phyloP scores from a whole-genome alignment of 83 land plant genomes.

The Picea abies region DNA sequence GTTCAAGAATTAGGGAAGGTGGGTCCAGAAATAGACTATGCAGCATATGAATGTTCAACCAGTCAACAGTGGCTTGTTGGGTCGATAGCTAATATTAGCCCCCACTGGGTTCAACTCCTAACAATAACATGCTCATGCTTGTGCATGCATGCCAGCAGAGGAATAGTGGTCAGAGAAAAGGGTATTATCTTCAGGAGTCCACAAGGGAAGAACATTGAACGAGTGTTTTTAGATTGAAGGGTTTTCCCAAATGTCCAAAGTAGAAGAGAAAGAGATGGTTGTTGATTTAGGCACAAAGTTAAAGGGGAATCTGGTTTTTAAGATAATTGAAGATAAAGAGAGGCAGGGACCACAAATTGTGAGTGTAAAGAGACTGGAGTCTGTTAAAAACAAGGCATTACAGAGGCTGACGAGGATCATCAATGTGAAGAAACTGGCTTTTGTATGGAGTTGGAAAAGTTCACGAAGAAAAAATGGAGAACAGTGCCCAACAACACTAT shows the following conservation, averaged over 20 bases:
- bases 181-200: background rate
- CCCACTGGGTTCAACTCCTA: too few species aligned
- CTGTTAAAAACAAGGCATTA: background rate
- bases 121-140: too few species aligned
- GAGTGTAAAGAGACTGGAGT: background rate
- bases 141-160: too few species aligned
- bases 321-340: background rate
- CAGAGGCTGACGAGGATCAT: background rate
- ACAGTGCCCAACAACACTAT: background rate
- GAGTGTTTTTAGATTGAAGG: background rate
- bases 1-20: background rate
- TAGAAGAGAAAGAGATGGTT: background rate
- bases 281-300: background rate
- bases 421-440: background rate
- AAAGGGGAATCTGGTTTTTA: too few species aligned
- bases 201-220: background rate
- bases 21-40: slow-evolving; percentile 9
- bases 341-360: background rate
- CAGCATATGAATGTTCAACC: background rate
- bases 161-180: background rate
- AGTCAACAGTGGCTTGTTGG: background rate
- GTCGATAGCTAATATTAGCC: too few species aligned
- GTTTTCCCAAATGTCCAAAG: background rate
- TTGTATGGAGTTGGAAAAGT: background rate
- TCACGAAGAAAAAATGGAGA: background rate